Conservation (phyloP, 495 filamentous ascomycete genomes). For the Corynascus novoguineensis region DNA sequence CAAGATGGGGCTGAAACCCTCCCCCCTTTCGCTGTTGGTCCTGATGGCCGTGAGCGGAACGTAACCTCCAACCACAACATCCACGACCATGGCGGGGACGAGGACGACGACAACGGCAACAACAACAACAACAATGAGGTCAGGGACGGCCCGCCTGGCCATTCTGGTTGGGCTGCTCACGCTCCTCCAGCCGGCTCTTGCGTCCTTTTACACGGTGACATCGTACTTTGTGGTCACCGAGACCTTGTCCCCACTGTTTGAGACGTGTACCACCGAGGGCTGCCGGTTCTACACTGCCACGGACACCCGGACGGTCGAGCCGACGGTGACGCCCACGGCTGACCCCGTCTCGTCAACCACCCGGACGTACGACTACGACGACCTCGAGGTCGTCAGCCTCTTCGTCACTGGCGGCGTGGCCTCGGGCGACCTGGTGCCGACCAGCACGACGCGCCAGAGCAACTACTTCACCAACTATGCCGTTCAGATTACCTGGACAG, state of each 20-base stretch:
- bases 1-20: not conserved
- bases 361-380: constrained; percentile 18
- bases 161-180: not conserved
- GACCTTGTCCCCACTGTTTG: not conserved
- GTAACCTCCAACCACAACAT: not conserved
- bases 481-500: constrained; percentile 35
- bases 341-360: constrained; percentile 33
- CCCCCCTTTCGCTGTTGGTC: not conserved
- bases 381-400: constrained; percentile 34
- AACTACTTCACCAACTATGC: constrained; percentile 29
- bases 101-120: not conserved
- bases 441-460: not conserved
- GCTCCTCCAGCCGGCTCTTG: constrained; percentile 6
- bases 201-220: constrained; percentile 5
- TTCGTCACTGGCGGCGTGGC: constrained; percentile 30
- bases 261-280: not conserved
- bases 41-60: not conserved
- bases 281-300: constrained; percentile 17
- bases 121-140: not conserved
- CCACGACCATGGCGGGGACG: not conserved
- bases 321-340: constrained; percentile 28
- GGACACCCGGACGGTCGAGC: constrained; percentile 5
- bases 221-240: not conserved
- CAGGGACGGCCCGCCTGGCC: constrained; percentile 10
- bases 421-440: constrained; percentile 6